Evolutionary conservation across 106 monocot species (phyloP).

Genomic region (Dioscorea dumetorum): DNA sequence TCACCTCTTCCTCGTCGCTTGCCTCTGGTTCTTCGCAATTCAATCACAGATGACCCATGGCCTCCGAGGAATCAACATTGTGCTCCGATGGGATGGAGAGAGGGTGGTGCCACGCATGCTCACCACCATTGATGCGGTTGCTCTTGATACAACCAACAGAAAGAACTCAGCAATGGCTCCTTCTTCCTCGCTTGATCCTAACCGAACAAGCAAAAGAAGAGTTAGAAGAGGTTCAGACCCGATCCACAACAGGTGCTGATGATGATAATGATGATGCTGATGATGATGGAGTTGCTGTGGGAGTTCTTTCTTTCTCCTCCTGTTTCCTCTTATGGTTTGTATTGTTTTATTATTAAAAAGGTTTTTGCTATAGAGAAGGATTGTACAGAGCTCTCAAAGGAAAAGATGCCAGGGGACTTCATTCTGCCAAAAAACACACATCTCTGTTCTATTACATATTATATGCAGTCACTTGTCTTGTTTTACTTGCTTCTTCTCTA

Average conservation of each 20-base stretch:
- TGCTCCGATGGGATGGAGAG: slow-evolving; percentile 21
- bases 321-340: background rate
- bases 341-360: slow-evolving; percentile 9
- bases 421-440: background rate
- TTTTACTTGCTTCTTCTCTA: no score
- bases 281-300: background rate
- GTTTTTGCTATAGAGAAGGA: slow-evolving; percentile 17
- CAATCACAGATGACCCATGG: slow-evolving; percentile 16
- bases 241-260: slow-evolving; percentile 71
- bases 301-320: slow-evolving; percentile 9
- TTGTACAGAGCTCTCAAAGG: slow-evolving; percentile 40
- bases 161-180: slow-evolving; percentile 22
- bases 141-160: slow-evolving; percentile 3
- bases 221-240: slow-evolving; percentile 78
- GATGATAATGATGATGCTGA: background rate
- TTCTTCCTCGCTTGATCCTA: slow-evolving; percentile 29
- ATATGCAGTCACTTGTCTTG: no score
- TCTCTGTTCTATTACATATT: slow-evolving; percentile 3
- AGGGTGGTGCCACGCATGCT: slow-evolving; percentile 5
- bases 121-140: slow-evolving; percentile 9
- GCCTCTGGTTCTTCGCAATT: slow-evolving; percentile 19
- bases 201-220: slow-evolving; percentile 53
- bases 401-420: slow-evolving; percentile 4
- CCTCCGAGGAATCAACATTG: slow-evolving; percentile 23
- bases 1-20: slow-evolving; percentile 21